A percentile compares a stretch with the other conserved stretches of the same genome.
These are phyloP conservation scores for Globisporangium apiculatum DNA, from an alignment of 352 stramenopile genomes.

Conservation along the genomic window DNA sequence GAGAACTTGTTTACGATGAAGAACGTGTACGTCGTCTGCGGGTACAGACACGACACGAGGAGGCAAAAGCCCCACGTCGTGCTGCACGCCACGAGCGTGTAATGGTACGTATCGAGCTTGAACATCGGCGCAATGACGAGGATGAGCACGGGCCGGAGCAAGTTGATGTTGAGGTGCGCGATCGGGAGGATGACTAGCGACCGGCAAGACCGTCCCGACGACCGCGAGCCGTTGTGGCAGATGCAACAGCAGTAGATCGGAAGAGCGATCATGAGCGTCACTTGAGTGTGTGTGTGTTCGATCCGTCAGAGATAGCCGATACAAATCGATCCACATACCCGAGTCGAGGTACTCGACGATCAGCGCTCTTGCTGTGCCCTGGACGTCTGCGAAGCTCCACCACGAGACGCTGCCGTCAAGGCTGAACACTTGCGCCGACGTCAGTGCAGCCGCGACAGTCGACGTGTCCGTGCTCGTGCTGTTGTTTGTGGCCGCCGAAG, in stretches of 20 bases:
- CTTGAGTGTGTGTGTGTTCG: too few relatives aligned
- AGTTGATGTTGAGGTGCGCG: constrained; percentile 68
- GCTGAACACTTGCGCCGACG: constrained; percentile 12
- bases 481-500: constrained; percentile 27
- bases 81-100: constrained; percentile 40
- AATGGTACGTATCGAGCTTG: constrained; percentile 70
- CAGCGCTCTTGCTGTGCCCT: constrained; percentile 34
- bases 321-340: constrained; percentile 15
- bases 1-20: constrained; percentile 68
- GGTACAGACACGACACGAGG: constrained; percentile 53
- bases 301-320: too few relatives aligned
- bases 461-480: neutral
- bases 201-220: too few relatives aligned
- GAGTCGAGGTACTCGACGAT: constrained; percentile 44
- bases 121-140: constrained; percentile 71
- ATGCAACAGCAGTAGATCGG: too few relatives aligned
- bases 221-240: too few relatives aligned
- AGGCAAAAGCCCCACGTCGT: constrained; percentile 65
- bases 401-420: constrained; percentile 28
- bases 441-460: neutral
- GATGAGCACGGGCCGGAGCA: constrained; percentile 69
- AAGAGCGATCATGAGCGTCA: too few relatives aligned
- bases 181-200: neutral
- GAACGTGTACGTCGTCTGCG: constrained; percentile 37
- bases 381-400: constrained; percentile 60